Evolutionary conservation across 805 yeast species (phyloP).

Genomic region (Ogataea degrootiae): DNA sequence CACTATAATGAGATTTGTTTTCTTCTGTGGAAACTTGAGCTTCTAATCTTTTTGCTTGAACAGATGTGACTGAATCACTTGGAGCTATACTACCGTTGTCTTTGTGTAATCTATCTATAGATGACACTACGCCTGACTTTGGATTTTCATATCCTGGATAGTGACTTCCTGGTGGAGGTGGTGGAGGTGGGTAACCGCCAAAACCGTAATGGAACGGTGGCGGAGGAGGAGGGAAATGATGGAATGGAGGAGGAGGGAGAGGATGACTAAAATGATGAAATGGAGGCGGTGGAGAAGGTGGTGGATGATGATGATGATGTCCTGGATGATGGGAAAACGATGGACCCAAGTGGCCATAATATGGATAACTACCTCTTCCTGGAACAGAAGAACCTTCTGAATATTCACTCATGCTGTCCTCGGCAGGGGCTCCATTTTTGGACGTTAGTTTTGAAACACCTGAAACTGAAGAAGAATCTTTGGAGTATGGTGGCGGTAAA

Average conservation of each 20-base stretch:
- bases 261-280: constrained; percentile 16
- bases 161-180: constrained; percentile 8
- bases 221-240: constrained; percentile 17
- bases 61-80: constrained; percentile 14
- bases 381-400: constrained; percentile 6
- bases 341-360: neutral
- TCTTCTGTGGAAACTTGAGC: neutral
- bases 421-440: too few relatives aligned
- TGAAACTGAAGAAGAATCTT: neutral
- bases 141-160: neutral
- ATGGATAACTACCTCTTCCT: constrained; percentile 4
- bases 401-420: constrained; percentile 5
- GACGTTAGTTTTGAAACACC: neutral
- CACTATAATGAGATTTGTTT: neutral
- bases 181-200: constrained; percentile 24
- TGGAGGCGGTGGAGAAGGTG: constrained; percentile 11
- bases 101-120: neutral
- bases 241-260: constrained; percentile 12
- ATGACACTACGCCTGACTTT: too few relatives aligned
- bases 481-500: neutral
- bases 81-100: constrained; percentile 6
- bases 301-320: constrained; percentile 13
- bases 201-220: constrained; percentile 17
- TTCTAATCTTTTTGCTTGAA: constrained; percentile 1
- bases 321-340: constrained; percentile 7